Evolutionary conservation across 2,329 filamentous ascomycete species (phyloP), one percentile per base, ranked within the genome.

Genomic region (Clonostachys rhizophaga): DNA sequence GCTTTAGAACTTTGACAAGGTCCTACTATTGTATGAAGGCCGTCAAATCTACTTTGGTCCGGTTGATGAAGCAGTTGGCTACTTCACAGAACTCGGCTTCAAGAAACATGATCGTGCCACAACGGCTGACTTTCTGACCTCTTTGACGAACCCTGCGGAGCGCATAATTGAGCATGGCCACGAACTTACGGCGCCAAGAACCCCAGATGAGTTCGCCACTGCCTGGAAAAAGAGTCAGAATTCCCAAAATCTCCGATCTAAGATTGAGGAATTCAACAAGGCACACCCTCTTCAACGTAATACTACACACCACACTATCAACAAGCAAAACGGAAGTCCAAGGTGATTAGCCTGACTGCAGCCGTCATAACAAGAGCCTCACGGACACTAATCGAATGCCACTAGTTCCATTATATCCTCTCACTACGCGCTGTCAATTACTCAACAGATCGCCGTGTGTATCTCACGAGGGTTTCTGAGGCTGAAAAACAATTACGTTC

Each of bases 91-190:
- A 7, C 36, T 49, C 34, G 48, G 44, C 3, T 16, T 43, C 34
- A 34, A 40, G 9, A 43, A 62, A 18, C 66, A 68, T 0, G 55
- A 61, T 1, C 58, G 70, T 5, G 64, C 82, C 52, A 89, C 85
- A 0, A 87, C 84, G 0, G 78, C 84, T 2, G 86, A 89, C 59
- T 89, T 89, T 65, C 64, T 89, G 33, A 89, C 86, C 3, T 81
- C 79, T 1, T 73, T 86, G 40, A 88, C 84, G 1, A 84, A 87
- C 57, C 77, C 81, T 1, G 75, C 72, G 4, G 85, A 87, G 54
- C 74, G 85, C 39, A 69, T 76, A 16, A 81, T 84, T 56, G 74
- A 79, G 33, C 64, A 70, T 7, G 81, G 79, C 6, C 75, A 69
- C 46, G 78, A 86, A 55, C 66, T 69, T 3, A 76, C 70, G 10